These are phyloP conservation scores for Candida pseudocylindracea DNA, from an alignment of 1,139 yeast genomes.

Conservation along the genomic window DNA sequence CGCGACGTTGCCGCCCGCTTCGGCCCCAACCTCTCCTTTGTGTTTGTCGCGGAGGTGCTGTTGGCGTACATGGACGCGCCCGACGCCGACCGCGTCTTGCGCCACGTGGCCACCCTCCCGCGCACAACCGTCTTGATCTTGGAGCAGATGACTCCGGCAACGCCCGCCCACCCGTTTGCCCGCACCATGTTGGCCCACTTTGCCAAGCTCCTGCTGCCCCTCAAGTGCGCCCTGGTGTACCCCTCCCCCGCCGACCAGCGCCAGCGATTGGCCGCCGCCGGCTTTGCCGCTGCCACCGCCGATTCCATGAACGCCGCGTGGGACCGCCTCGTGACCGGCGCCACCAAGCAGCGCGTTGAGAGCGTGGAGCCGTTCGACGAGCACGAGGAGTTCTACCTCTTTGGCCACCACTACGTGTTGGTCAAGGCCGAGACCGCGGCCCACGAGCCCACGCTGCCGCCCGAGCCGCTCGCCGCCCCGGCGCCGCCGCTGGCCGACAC, in stretches of 20 bases:
- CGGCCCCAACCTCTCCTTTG: conserved; percentile 1
- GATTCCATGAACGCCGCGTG: conserved; percentile 38
- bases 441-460: no score
- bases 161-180: conserved; percentile 43
- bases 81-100: conserved; percentile 43
- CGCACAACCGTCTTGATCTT: conserved; percentile 41
- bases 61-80: conserved; percentile 57
- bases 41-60: conserved; percentile 66
- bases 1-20: no score
- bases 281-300: conserved; percentile 24
- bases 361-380: conserved; percentile 56
- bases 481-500: no score
- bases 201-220: conserved; percentile 40
- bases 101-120: conserved; percentile 16
- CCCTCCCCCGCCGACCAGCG: conserved; percentile 27
- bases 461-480: no score
- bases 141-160: conserved; percentile 55
- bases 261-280: conserved; percentile 19
- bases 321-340: conserved; percentile 17
- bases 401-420: conserved; percentile 56
- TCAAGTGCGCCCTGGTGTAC: conserved; percentile 42
- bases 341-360: conserved; percentile 19
- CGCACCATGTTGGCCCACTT: conserved; percentile 59
- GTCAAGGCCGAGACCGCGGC: conserved; percentile 33
- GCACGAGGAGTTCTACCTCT: conserved; percentile 60